Conservation (phyloP, 2,329 filamentous ascomycete genomes). For the Paecilomyces sp. region DNA sequence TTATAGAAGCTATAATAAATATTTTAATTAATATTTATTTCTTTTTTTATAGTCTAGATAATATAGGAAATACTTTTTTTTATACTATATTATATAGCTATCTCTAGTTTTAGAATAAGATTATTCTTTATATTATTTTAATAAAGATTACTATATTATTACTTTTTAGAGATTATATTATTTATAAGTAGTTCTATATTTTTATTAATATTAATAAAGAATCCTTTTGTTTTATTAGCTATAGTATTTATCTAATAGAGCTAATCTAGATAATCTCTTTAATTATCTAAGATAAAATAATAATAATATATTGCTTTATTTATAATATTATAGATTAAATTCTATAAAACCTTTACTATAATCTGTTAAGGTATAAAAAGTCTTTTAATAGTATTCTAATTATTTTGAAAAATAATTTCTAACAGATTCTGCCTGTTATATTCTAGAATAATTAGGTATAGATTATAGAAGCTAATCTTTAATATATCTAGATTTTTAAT, state of each 20-base stretch:
- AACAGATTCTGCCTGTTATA: neutral
- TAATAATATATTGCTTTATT: neutral
- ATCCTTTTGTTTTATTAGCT: neutral
- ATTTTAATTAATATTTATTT: neutral
- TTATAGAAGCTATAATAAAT: no score
- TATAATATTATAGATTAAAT: neutral
- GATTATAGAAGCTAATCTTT: neutral
- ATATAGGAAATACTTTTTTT: neutral
- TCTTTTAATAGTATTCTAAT: neutral
- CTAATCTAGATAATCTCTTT: neutral
- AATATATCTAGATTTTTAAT: neutral
- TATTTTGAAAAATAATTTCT: neutral
- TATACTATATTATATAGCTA: neutral
- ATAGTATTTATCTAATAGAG: neutral
- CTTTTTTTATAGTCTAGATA: neutral
- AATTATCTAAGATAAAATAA: neutral
- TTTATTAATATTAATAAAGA: neutral
- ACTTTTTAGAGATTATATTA: neutral
- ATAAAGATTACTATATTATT: neutral
- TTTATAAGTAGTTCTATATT: neutral
- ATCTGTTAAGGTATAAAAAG: neutral
- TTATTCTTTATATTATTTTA: neutral
- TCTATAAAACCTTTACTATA: neutral
- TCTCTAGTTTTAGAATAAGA: neutral
- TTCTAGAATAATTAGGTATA: neutral